Evolutionary conservation across 352 stramenopile species (phyloP), one percentile per base, ranked within the genome.

Genomic region (Pilasporangium apinafurcum): DNA sequence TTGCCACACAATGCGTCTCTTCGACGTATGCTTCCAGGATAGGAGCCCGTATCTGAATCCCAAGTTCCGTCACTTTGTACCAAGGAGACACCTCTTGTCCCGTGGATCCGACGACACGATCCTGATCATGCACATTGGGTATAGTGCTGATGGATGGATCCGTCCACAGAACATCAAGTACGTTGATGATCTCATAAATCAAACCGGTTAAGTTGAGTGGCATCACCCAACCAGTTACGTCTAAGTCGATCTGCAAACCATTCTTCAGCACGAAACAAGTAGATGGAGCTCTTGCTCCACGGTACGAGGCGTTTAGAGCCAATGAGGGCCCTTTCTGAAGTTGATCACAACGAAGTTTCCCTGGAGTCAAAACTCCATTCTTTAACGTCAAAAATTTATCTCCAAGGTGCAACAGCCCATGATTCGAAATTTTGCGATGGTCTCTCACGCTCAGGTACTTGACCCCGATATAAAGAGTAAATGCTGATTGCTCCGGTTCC

Each of bases 11-110:
- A 34, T 95, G 74, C 18, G 72, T 83, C 53, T 95, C 83, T 64
- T 92, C 83, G 12, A 95, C 48, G 20, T 95, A 95, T 7, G 74
- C 80, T 56, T 95, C 83, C 21, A 95, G 41, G 35, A 93, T 85
- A 22, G 80, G 79, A 36, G 71, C 76, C 20, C 75, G 76, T 55
- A 93, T 80, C 37, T 90, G 75, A 9, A 91, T 61, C 3, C 37
- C 57, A 35, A 95, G 56, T 29, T 85, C 76, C 5, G 74, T 62
- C 3, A 92, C 78, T 35, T 83, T 59, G 50, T 69, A 83, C 76
- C 60, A 86, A 0, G 74, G 48, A 24, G 44, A 31, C 50, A n/a
- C 34, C 16, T 22, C 44, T 33, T 13, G 54, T 45, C 31, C 37
- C 41, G 16, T 30, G 29, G 43, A 61, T 53, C 22, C 44, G 37